Conservation (phyloP, 768 basidiomycete genomes). For the Rhodotorula taiwanensis region DNA sequence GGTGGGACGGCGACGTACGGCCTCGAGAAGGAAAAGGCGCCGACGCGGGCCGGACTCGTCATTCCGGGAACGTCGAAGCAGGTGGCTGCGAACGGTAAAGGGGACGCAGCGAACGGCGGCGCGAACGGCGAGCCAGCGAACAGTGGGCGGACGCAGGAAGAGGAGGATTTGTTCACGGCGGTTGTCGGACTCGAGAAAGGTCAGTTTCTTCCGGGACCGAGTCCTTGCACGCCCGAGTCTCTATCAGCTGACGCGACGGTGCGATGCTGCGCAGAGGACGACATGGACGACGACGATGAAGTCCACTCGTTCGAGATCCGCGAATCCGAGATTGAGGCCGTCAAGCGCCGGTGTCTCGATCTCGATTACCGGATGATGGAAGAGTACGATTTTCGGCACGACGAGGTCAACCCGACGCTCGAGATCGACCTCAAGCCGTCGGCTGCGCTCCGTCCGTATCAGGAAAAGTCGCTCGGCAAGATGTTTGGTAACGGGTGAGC, state of each 20-base stretch:
- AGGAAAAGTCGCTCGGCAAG: constrained; percentile 95
- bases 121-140: constrained; percentile 1
- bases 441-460: constrained; percentile 94
- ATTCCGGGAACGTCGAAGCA: constrained; percentile 68
- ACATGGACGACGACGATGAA: constrained; percentile 94
- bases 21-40: constrained; percentile 68
- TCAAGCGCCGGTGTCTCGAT: constrained; percentile 93
- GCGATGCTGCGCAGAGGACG: too few species aligned
- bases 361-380: constrained; percentile 97
- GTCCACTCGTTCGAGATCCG: constrained; percentile 96
- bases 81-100: constrained; percentile 40
- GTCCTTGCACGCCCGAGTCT: too few species aligned
- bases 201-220: too few species aligned
- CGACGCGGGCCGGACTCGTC: constrained; percentile 69
- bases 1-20: constrained; percentile 47
- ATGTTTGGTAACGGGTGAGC: constrained; percentile 98
- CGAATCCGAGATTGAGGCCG: constrained; percentile 88
- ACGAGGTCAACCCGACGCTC: constrained; percentile 88
- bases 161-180: constrained; percentile 81
- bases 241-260: too few species aligned
- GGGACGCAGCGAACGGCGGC: constrained; percentile 9
- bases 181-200: constrained; percentile 91
- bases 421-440: constrained; percentile 98
- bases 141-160: constrained; percentile 45
- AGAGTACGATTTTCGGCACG: constrained; percentile 98